Evolutionary conservation across 805 yeast species (phyloP), one percentile per base, ranked within the genome.

Genomic region (Candida sithepensis): DNA sequence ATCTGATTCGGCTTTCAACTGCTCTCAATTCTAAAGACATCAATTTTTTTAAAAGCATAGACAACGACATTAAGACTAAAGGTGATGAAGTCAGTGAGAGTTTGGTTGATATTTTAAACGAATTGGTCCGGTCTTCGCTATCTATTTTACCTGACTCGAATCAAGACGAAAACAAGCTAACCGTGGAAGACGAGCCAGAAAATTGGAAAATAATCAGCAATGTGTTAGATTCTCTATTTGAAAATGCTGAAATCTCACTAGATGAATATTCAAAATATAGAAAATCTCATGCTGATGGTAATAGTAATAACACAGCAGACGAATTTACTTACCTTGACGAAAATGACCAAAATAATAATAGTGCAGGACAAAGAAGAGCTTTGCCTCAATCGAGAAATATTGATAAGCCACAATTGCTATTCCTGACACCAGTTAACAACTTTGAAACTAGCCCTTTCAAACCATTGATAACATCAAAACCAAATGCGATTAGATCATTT

Each of bases 11-110:
- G 50, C 77, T 85, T 2, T 75, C 96, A 0, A 71, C 84, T 3
- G 81, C 86, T 2, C 65, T 91, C 39, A 85, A 87, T 2, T 79
- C 88, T 0, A 86, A 86, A 47, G 98, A 92, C 69, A 75, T 90
- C n/a, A 79, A 76, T 26, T 94, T 91, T 59, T 80, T 82, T 64
- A 75, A 74, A 41, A 80, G 87, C 41, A 60, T 88, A 12, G 92
- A 88, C 63, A 71, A 69, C 3, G 59, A 63, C 1, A 59, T 82
- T 13, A 65, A 73, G 8, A 52, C 59, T 0, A 60, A 72, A 13
- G 61, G 82, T 42, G 71, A 71, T 9, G 53, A 55, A 1, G 59
- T 77, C 0, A 72, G 82, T 3, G 61, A 65, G 14, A 64, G 70
- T 19, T 47, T 85, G 5, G 59, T 80, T 22, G 65, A 61, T 1